Evolutionary conservation across 1,284 basidiomycete genomes (phyloP).

Genomic region (Melampsora medusae): DNA sequence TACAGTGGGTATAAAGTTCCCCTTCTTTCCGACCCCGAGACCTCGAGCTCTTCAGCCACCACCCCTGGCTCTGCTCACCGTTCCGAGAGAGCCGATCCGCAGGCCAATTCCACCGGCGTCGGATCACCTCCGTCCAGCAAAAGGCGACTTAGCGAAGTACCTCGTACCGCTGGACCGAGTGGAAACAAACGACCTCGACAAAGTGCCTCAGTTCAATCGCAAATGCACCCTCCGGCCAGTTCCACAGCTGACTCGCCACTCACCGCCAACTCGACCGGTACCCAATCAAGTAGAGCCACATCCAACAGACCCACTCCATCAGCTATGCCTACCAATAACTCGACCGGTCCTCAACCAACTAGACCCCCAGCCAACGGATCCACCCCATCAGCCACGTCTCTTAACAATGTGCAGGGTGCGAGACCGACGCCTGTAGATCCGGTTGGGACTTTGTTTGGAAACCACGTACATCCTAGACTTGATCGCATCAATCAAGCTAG

Average conservation of each 20-base stretch:
- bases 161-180: background rate
- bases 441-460: background rate
- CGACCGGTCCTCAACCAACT: background rate
- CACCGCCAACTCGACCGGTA: background rate
- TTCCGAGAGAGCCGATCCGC: too few species aligned
- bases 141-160: too few species aligned
- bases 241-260: background rate
- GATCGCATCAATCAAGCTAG: too few species aligned
- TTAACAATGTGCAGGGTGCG: background rate
- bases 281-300: too few species aligned
- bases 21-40: conserved; percentile 1
- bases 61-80: too few species aligned
- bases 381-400: background rate
- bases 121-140: too few species aligned
- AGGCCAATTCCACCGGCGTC: too few species aligned
- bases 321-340: background rate
- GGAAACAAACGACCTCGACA: conserved; percentile 19
- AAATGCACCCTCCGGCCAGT: background rate
- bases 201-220: background rate
- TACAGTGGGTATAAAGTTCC: conserved; percentile 33
- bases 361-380: background rate
- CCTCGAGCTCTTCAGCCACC: background rate
- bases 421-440: background rate
- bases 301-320: background rate
- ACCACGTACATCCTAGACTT: too few species aligned